phyloP scores from a whole-genome alignment of 306 rosid genomes.

The Medicago ruthenica region DNA sequence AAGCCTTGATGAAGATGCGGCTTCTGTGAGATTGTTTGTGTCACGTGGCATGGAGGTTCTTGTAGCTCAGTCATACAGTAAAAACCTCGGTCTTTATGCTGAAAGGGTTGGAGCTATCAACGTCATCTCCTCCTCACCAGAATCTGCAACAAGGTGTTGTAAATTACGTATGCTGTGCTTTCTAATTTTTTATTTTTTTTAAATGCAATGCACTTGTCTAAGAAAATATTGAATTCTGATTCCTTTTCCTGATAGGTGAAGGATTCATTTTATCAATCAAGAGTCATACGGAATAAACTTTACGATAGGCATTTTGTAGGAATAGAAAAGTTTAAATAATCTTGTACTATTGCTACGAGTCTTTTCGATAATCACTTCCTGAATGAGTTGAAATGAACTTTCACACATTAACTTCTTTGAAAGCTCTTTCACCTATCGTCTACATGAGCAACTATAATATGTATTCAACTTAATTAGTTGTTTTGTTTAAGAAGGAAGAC shows the following conservation, averaged over 20 bases:
- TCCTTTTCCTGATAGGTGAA: not conserved
- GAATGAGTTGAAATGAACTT: not conserved
- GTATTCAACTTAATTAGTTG: no score
- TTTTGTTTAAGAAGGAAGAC: no score
- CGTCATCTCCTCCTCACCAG: constrained; percentile 80
- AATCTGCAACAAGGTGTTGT: constrained; percentile 79
- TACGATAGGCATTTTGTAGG: not conserved
- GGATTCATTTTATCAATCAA: constrained; percentile 17
- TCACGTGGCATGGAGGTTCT: constrained; percentile 90
- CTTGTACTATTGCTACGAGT: not conserved
- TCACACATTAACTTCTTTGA: not conserved
- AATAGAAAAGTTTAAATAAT: constrained; percentile 5
- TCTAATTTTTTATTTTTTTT: constrained; percentile 10
- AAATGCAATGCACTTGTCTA: constrained; percentile 27
- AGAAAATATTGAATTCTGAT: constrained; percentile 36
- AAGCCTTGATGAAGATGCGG: constrained; percentile 91
- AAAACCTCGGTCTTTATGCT: constrained; percentile 96
- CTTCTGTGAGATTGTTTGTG: constrained; percentile 89
- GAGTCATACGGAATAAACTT: not conserved
- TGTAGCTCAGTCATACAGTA: constrained; percentile 96
- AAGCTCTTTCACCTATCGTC: not conserved
- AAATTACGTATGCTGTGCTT: constrained; percentile 35
- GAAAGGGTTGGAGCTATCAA: constrained; percentile 99
- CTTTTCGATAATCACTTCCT: not conserved
- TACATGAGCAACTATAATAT: not conserved